phyloP scores from a whole-genome alignment of 805 yeast species.

The Myxozyma melibiosi region DNA sequence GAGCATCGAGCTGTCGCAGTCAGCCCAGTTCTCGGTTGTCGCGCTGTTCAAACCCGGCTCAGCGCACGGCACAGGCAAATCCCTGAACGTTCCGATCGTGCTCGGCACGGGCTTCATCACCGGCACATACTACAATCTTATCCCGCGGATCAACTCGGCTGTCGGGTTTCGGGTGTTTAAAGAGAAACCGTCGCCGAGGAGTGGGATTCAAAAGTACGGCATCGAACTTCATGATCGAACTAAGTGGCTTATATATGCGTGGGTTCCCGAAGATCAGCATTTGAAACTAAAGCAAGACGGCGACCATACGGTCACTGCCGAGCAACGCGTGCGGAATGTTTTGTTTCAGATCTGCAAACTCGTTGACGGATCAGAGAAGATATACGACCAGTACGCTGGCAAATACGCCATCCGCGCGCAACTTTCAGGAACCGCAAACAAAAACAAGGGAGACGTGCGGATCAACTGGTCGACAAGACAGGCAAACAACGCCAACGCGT shows the following conservation, averaged over 20 bases:
- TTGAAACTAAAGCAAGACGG: slow-evolving; percentile 41
- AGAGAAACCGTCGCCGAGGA: slow-evolving; percentile 45
- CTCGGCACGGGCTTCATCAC: slow-evolving; percentile 64
- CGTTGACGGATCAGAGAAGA: slow-evolving; percentile 41
- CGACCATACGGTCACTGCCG: slow-evolving; percentile 48
- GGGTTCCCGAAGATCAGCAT: slow-evolving; percentile 40
- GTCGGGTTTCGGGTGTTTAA: slow-evolving; percentile 64
- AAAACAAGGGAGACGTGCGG: slow-evolving; percentile 18
- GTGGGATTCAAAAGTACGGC: slow-evolving; percentile 56
- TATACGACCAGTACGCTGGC: slow-evolving; percentile 66
- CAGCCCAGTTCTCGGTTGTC: slow-evolving; percentile 34
- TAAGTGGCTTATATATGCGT: slow-evolving; percentile 71
- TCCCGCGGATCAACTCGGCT: slow-evolving; percentile 35
- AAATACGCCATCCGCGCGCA: slow-evolving; percentile 55
- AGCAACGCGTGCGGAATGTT: slow-evolving; percentile 51
- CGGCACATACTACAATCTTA: slow-evolving; percentile 46
- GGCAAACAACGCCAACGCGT: slow-evolving; percentile 48
- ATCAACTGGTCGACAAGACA: slow-evolving; percentile 27
- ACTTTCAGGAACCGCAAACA: slow-evolving; percentile 45
- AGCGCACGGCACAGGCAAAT: slow-evolving; percentile 18
- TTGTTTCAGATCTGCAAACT: slow-evolving; percentile 63
- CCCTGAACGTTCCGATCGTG: slow-evolving; percentile 48
- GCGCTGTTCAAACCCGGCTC: slow-evolving; percentile 27
- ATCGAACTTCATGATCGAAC: slow-evolving; percentile 57
- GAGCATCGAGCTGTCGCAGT: slow-evolving; percentile 31